Percentiles rank a stretch among this genome's conserved stretches.
phyloP scores from a whole-genome alignment of 192 early-diverging fungal genomes.

The Phycomyces nitens region DNA sequence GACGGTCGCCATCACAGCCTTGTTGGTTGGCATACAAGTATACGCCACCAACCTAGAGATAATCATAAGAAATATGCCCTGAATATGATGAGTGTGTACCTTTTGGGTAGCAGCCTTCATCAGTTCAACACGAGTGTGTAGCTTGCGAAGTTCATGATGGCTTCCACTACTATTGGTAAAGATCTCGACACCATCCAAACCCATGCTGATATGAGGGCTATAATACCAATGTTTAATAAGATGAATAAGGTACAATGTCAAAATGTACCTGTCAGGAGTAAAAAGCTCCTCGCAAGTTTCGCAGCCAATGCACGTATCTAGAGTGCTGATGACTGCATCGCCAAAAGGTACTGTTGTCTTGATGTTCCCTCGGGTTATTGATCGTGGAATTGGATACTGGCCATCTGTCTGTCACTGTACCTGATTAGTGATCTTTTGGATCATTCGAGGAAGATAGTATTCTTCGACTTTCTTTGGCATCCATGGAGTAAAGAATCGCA shows the following conservation, averaged over 20 bases:
- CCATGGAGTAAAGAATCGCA: slow-evolving; percentile 94
- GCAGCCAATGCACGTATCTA: slow-evolving; percentile 86
- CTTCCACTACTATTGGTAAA: slow-evolving; percentile 93
- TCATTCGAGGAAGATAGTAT: slow-evolving; percentile 75
- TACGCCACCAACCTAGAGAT: slow-evolving; percentile 79
- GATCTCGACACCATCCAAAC: slow-evolving; percentile 94
- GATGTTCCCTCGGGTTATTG: no score
- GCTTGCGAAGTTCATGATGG: slow-evolving; percentile 96
- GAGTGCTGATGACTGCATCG: slow-evolving; percentile 81
- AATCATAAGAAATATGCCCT: not conserved
- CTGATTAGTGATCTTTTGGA: slow-evolving; percentile 80
- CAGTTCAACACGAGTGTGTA: slow-evolving; percentile 80
- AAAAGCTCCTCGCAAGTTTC: slow-evolving; percentile 98
- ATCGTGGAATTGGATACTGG: no score
- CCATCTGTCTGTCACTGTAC: slow-evolving; percentile 9
- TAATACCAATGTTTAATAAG: not conserved
- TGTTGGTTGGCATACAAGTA: slow-evolving; percentile 96
- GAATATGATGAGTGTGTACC: slow-evolving; percentile 31
- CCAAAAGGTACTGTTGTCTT: slow-evolving; percentile 80
- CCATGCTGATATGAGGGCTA: slow-evolving; percentile 92
- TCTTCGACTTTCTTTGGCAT: slow-evolving; percentile 62
- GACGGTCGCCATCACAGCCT: slow-evolving; percentile 96
- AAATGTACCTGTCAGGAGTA: slow-evolving; percentile 73
- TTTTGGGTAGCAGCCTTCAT: slow-evolving; percentile 88
- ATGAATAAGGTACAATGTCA: not conserved